Conservation (phyloP, 805 yeast genomes). For the Candida silvatica region DNA sequence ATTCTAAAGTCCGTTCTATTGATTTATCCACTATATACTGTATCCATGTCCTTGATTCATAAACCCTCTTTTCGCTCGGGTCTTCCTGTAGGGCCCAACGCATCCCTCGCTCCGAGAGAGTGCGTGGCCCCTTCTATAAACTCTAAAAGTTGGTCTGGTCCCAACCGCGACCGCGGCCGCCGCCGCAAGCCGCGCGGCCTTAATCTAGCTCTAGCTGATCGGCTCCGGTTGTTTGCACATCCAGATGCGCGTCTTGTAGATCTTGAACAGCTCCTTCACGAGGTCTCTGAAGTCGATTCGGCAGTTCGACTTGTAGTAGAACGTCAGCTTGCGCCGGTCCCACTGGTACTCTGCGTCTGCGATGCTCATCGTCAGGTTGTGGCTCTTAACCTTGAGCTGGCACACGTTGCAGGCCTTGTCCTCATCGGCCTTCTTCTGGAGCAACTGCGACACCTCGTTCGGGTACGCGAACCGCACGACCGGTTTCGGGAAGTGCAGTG, state of each 20-base stretch:
- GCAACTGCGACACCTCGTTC: constrained; percentile 50
- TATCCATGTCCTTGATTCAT: too few species aligned
- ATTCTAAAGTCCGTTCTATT: too few species aligned
- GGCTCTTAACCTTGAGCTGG: constrained; percentile 44
- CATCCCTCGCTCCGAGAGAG: too few species aligned
- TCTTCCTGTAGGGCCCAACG: too few species aligned
- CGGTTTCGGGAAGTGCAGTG: constrained; percentile 60
- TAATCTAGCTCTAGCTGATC: too few species aligned
- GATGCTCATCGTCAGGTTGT: constrained; percentile 45
- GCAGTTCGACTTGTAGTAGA: constrained; percentile 54
- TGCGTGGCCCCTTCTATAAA: too few species aligned
- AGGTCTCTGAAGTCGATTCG: constrained; percentile 74
- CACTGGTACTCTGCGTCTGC: constrained; percentile 81
- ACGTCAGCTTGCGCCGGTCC: constrained; percentile 74
- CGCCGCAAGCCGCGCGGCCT: too few species aligned
- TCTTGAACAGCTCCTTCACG: constrained; percentile 64
- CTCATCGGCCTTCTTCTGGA: constrained; percentile 57
- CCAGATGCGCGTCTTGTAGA: constrained; percentile 79
- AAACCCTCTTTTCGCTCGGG: too few species aligned
- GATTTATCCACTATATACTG: too few species aligned
- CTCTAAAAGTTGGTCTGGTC: too few species aligned
- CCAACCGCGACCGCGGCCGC: too few species aligned
- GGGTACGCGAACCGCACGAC: constrained; percentile 55
- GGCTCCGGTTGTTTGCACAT: constrained; percentile 43
- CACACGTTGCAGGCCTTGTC: constrained; percentile 59